Conservation (phyloP, 1,284 basidiomycete genomes). For the Sporisorium exsertum region DNA sequence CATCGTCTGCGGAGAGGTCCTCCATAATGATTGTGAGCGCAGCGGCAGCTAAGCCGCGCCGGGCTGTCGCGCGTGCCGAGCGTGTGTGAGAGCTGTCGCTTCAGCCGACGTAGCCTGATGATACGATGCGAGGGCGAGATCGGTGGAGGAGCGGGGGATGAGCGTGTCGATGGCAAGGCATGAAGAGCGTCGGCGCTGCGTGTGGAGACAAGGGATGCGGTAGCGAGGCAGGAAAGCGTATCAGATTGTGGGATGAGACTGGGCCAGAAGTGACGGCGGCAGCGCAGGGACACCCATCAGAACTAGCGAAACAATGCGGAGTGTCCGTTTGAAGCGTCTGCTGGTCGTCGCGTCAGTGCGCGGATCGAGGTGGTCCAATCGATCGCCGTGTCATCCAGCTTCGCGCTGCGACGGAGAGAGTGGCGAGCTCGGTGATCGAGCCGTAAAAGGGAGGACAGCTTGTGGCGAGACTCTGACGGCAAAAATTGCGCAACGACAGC, state of each 20-base stretch:
- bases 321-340: neutral
- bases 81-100: constrained; percentile 9
- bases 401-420: neutral
- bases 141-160: constrained; percentile 17
- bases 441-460: neutral
- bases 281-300: neutral
- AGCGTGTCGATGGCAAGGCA: constrained; percentile 25
- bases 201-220: neutral
- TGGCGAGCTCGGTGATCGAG: neutral
- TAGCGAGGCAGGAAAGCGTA: neutral
- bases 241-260: neutral
- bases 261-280: neutral
- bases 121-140: neutral
- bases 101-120: constrained; percentile 18
- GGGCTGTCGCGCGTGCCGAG: constrained; percentile 32
- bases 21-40: constrained; percentile 60
- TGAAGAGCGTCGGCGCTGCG: constrained; percentile 25
- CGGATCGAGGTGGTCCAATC: neutral
- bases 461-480: too few relatives aligned
- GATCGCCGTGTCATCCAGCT: neutral
- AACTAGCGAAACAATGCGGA: neutral
- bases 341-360: neutral
- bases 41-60: constrained; percentile 41
- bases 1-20: constrained; percentile 67
- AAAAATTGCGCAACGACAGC: neutral